These are phyloP conservation scores for Candida taoyuanica DNA, from an alignment of 805 yeast genomes.

Conservation along the genomic window DNA sequence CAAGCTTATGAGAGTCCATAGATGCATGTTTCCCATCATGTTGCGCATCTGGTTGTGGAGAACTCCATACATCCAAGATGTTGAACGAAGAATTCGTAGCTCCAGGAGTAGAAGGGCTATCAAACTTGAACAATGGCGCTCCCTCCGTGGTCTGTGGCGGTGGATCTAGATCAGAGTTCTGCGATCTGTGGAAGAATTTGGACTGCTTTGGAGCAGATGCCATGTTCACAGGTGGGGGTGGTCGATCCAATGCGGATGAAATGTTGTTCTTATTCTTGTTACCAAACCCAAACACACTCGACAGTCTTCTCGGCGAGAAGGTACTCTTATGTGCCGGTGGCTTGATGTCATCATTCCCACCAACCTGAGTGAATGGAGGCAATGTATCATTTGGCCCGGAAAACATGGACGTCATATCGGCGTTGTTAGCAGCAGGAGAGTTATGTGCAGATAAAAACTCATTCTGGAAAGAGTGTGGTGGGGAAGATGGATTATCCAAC, in stretches of 20 bases:
- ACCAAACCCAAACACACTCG: constrained; percentile 28
- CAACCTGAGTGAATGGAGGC: constrained; percentile 6
- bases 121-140: constrained; percentile 5
- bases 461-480: constrained; percentile 17
- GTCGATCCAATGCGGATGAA: constrained; percentile 2
- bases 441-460: constrained; percentile 23
- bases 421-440: constrained; percentile 19
- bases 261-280: constrained; percentile 13
- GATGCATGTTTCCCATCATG: constrained; percentile 14
- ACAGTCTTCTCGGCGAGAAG: constrained; percentile 30
- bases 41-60: constrained; percentile 2
- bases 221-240: too few relatives aligned
- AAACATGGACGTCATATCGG: constrained; percentile 23
- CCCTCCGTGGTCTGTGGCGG: background rate
- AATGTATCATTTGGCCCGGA: constrained; percentile 21
- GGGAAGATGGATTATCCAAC: constrained; percentile 17
- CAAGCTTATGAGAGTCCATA: constrained; percentile 12
- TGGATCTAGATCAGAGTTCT: constrained; percentile 8
- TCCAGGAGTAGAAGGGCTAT: background rate
- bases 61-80: constrained; percentile 18
- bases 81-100: constrained; percentile 7
- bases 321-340: constrained; percentile 9
- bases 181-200: constrained; percentile 21
- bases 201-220: constrained; percentile 17
- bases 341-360: constrained; percentile 5